These are phyloP conservation scores for Fusarium sp. DNA, from an alignment of 2,329 filamentous ascomycete genomes.

Conservation along the genomic window DNA sequence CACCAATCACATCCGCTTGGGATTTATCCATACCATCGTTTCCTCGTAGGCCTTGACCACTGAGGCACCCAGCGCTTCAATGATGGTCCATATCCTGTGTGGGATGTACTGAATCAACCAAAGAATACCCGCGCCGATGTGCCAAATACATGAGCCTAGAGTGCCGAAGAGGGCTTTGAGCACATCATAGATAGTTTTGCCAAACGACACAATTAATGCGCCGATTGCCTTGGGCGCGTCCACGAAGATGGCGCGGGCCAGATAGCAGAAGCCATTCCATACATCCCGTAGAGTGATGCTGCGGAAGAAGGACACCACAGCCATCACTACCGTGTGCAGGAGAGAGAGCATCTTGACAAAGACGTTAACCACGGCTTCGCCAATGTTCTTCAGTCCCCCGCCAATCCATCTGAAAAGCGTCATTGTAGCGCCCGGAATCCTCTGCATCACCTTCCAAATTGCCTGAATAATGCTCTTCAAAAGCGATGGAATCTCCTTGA, in stretches of 20 bases:
- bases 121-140: conserved; percentile 44
- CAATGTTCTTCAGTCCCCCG: conserved; percentile 47
- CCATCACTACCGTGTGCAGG: conserved; percentile 55
- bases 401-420: conserved; percentile 51
- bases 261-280: conserved; percentile 53
- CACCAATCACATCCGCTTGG: conserved; percentile 51
- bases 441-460: conserved; percentile 43
- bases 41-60: conserved; percentile 54
- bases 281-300: conserved; percentile 58
- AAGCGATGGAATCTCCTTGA: conserved; percentile 41
- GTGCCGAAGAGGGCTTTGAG: conserved; percentile 53
- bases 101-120: conserved; percentile 55
- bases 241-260: conserved; percentile 53
- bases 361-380: conserved; percentile 46
- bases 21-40: conserved; percentile 55
- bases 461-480: conserved; percentile 17
- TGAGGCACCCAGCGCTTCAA: conserved; percentile 51
- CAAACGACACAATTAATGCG: conserved; percentile 44
- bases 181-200: conserved; percentile 45
- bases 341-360: conserved; percentile 51
- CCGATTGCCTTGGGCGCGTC: conserved; percentile 49
- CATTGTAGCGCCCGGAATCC: conserved; percentile 44
- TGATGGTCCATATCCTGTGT: conserved; percentile 51
- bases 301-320: conserved; percentile 54
- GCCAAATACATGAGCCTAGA: conserved; percentile 50